Conservation (phyloP, 148 eudicot species). For the Euryodendron excelsum region DNA sequence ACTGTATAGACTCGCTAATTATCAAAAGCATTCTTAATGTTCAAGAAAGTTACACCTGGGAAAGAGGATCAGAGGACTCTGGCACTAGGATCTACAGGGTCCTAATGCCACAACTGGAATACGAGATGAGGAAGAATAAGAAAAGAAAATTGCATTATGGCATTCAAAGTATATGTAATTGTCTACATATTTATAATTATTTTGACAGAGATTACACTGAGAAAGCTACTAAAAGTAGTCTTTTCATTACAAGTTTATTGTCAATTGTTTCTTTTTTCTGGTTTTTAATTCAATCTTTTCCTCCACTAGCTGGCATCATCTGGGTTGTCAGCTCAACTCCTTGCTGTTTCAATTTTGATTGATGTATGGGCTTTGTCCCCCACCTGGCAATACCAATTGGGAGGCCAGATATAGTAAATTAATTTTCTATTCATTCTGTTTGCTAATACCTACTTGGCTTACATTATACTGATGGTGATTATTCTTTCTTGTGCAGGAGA, state of each 20-base stretch:
- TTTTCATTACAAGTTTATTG: neutral
- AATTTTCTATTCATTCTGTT: neutral
- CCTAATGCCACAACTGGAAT: neutral
- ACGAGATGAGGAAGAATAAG: neutral
- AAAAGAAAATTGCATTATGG: neutral
- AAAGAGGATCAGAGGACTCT: neutral
- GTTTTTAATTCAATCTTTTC: neutral
- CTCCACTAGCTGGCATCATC: neutral
- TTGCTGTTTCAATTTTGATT: neutral
- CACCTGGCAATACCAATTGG: neutral
- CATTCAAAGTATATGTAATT: neutral
- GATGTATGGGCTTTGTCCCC: neutral
- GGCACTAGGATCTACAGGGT: neutral
- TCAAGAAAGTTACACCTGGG: neutral
- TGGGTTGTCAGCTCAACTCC: neutral
- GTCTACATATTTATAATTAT: neutral
- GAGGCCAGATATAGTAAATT: neutral
- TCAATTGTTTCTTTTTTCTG: neutral
- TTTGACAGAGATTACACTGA: neutral
- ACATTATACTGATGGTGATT: neutral
- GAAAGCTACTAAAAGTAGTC: neutral
- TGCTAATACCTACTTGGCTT: neutral
- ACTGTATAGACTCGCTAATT: neutral
- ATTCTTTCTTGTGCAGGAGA: conserved; percentile 26
- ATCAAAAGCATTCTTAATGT: neutral